Percentiles rank a stretch among this genome's conserved stretches.
These are phyloP conservation scores for Fusarium xylarioides DNA, from an alignment of 2,329 filamentous ascomycete species.

Conservation along the genomic window DNA sequence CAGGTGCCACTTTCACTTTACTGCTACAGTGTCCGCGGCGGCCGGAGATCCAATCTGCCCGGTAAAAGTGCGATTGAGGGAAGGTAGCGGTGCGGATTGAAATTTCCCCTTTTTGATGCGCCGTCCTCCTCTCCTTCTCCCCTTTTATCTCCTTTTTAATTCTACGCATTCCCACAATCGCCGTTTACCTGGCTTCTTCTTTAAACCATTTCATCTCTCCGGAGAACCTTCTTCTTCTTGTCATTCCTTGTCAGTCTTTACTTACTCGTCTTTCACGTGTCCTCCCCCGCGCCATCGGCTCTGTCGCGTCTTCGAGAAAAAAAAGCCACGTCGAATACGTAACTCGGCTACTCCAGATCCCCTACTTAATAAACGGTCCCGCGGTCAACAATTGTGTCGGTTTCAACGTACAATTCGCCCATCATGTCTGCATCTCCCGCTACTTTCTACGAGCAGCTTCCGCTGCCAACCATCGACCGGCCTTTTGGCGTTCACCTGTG, in stretches of 20 bases:
- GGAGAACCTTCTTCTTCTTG: slow-evolving; percentile 47
- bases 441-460: slow-evolving; percentile 63
- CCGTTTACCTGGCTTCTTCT: slow-evolving; percentile 30
- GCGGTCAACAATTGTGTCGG: slow-evolving; percentile 14
- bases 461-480: slow-evolving; percentile 84
- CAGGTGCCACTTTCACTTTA: slow-evolving; percentile 40
- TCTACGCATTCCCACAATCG: slow-evolving; percentile 36
- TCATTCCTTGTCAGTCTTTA: slow-evolving; percentile 48
- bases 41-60: slow-evolving; percentile 36
- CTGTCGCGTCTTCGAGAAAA: slow-evolving; percentile 31
- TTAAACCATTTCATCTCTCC: slow-evolving; percentile 33
- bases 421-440: slow-evolving; percentile 52
- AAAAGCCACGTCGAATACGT: slow-evolving; percentile 36
- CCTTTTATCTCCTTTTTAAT: slow-evolving; percentile 41
- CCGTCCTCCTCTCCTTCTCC: slow-evolving; percentile 36
- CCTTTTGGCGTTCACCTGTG: slow-evolving; percentile 92
- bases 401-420: slow-evolving; percentile 30
- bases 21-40: slow-evolving; percentile 11
- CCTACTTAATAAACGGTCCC: slow-evolving; percentile 27
- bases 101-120: slow-evolving; percentile 52
- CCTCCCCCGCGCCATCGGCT: slow-evolving; percentile 41
- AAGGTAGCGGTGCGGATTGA: slow-evolving; percentile 37
- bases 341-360: slow-evolving; percentile 1
- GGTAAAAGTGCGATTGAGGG: not conserved
- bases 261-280: slow-evolving; percentile 30